Percentiles rank a stretch among this genome's conserved stretches.
Conservation (phyloP, 352 stramenopile species). For the Globisporangium cystogenes region DNA sequence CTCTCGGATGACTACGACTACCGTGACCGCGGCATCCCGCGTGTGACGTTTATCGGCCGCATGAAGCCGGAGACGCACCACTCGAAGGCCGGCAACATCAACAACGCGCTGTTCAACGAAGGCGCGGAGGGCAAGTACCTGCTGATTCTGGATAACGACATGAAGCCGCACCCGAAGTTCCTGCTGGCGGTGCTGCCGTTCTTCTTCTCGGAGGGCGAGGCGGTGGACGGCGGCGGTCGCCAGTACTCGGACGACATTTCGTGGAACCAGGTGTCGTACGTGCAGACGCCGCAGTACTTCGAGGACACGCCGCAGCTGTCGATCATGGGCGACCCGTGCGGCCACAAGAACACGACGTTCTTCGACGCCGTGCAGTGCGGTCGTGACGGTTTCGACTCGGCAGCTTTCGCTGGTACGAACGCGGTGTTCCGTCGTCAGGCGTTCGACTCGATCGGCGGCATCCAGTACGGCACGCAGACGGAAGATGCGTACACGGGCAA, state of each 20-base stretch:
- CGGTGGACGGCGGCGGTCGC: constrained; percentile 72
- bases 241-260: constrained; percentile 89
- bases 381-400: constrained; percentile 84
- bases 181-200: constrained; percentile 81
- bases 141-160: constrained; percentile 91
- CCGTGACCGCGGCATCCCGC: constrained; percentile 81
- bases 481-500: constrained; percentile 90
- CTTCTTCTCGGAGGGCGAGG: constrained; percentile 87
- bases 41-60: constrained; percentile 82
- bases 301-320: constrained; percentile 79
- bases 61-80: constrained; percentile 88
- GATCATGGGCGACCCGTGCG: constrained; percentile 84
- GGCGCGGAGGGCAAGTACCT: constrained; percentile 85
- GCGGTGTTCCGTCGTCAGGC: constrained; percentile 86
- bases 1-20: constrained; percentile 89
- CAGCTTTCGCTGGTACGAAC: constrained; percentile 86
- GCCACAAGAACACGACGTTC: constrained; percentile 90
- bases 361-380: constrained; percentile 87
- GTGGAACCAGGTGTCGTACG: constrained; percentile 87
- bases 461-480: constrained; percentile 87
- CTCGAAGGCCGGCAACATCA: constrained; percentile 92
- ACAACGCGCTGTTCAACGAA: constrained; percentile 89
- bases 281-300: constrained; percentile 90
- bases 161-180: constrained; percentile 89
- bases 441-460: constrained; percentile 86